phyloP scores from a whole-genome alignment of 2,329 filamentous ascomycete species.

The Akanthomyces uredinophilus region DNA sequence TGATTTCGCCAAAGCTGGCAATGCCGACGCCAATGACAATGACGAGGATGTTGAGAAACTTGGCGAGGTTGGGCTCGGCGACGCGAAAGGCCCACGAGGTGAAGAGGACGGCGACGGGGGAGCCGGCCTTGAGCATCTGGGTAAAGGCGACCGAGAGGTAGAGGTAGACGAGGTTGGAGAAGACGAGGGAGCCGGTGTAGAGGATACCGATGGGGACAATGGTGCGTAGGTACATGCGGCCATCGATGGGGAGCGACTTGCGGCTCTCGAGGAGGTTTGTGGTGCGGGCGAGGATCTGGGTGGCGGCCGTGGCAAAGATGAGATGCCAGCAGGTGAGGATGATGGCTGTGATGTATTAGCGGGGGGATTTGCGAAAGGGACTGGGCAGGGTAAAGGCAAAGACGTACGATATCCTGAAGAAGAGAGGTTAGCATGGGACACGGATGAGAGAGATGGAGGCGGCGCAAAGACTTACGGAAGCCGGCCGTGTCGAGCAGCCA shows the following conservation, averaged over 20 bases:
- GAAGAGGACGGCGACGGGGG: constrained; percentile 62
- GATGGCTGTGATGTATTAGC: constrained; percentile 34
- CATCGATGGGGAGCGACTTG: constrained; percentile 56
- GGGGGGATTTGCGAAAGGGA: background rate
- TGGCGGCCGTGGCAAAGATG: constrained; percentile 59
- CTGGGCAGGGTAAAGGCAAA: background rate
- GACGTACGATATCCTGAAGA: constrained; percentile 31
- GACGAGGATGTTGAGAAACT: constrained; percentile 44
- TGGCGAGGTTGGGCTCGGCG: constrained; percentile 40
- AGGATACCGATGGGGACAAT: constrained; percentile 63
- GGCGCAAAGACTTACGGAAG: constrained; percentile 57
- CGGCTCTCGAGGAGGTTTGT: constrained; percentile 59
- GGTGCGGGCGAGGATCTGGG: constrained; percentile 59
- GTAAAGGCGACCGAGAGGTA: constrained; percentile 65
- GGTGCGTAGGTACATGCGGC: constrained; percentile 54
- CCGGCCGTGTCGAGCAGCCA: constrained; percentile 72
- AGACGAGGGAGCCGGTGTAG: constrained; percentile 61
- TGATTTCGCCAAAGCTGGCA: constrained; percentile 58
- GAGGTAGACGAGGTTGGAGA: constrained; percentile 62
- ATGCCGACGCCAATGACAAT: constrained; percentile 50
- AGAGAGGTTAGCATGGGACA: background rate
- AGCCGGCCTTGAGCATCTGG: constrained; percentile 66
- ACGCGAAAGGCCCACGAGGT: constrained; percentile 57
- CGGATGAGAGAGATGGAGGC: constrained; percentile 20
- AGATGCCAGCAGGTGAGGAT: constrained; percentile 66